These are phyloP conservation scores for Apiospora marii DNA, from an alignment of 2,329 filamentous ascomycete species.

Conservation along the genomic window DNA sequence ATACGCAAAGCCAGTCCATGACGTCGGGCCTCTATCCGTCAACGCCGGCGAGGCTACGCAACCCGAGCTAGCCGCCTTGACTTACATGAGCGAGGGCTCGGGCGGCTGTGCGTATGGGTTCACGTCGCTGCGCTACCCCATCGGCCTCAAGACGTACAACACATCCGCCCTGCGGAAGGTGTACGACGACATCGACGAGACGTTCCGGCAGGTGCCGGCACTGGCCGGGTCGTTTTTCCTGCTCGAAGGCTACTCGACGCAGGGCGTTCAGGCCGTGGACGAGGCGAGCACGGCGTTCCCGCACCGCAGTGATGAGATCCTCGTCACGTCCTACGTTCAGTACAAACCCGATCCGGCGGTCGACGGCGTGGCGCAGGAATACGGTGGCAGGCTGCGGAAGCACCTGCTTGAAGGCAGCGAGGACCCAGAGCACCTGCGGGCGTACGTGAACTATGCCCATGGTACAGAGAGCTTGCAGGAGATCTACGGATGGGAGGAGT, in stretches of 20 bases:
- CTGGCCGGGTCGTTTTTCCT: conserved; percentile 27
- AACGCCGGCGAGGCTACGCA: conserved; percentile 29
- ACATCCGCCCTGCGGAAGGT: conserved; percentile 34
- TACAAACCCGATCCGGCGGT: conserved; percentile 30
- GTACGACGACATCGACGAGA: conserved; percentile 34
- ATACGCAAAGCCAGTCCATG: conserved; percentile 33
- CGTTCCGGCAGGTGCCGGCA: conserved; percentile 30
- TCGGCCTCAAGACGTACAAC: conserved; percentile 36
- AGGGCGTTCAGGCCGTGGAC: conserved; percentile 27
- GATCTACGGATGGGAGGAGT: conserved; percentile 37
- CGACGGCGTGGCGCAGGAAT: conserved; percentile 29
- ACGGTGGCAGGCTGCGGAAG: conserved; percentile 28
- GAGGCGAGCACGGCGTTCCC: conserved; percentile 32
- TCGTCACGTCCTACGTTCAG: conserved; percentile 30
- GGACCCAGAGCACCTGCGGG: conserved; percentile 28
- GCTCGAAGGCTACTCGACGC: conserved; percentile 39
- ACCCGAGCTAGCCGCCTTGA: conserved; percentile 30
- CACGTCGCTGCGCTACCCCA: conserved; percentile 29
- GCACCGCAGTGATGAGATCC: conserved; percentile 32
- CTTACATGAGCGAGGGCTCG: conserved; percentile 30
- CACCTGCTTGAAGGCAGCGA: conserved; percentile 32
- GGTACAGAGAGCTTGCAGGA: conserved; percentile 34
- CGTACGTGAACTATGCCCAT: conserved; percentile 38
- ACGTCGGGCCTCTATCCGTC: conserved; percentile 28
- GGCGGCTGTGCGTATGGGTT: conserved; percentile 32